Evolutionary conservation across 2,329 filamentous ascomycete genomes (phyloP).

Genomic region (Massarina eburnea): DNA sequence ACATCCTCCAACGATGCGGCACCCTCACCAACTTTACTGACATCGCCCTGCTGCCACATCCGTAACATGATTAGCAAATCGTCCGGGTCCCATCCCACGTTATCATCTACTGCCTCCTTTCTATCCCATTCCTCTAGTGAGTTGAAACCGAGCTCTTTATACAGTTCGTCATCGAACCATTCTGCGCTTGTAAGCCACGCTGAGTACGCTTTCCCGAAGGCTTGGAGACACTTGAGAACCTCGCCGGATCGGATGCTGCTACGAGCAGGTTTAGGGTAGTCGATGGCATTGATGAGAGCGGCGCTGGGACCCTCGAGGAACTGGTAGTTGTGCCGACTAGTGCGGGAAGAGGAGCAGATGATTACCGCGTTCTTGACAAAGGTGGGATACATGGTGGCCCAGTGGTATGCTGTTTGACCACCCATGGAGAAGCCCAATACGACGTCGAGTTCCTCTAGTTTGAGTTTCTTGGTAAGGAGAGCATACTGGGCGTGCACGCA

Average conservation of each 20-base stretch:
- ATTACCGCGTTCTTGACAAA: conserved; percentile 48
- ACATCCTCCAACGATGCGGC: conserved; percentile 29
- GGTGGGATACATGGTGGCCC: conserved; percentile 53
- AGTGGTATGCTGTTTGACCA: conserved; percentile 57
- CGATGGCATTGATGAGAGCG: conserved; percentile 48
- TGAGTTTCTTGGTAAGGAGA: conserved; percentile 46
- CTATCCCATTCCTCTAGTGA: conserved; percentile 30
- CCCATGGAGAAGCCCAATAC: conserved; percentile 62
- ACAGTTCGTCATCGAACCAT: conserved; percentile 46
- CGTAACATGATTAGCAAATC: conserved; percentile 42
- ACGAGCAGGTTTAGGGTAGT: conserved; percentile 11
- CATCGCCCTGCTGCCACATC: conserved; percentile 49
- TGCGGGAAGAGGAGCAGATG: conserved; percentile 55
- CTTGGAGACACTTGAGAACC: background rate
- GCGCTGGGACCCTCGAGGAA: conserved; percentile 58
- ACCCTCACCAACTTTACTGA: conserved; percentile 34
- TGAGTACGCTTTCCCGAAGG: conserved; percentile 42
- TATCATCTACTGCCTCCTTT: conserved; percentile 18
- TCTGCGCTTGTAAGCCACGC: conserved; percentile 45
- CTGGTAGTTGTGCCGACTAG: conserved; percentile 55
- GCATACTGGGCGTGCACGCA: conserved; percentile 55
- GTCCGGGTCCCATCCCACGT: conserved; percentile 36
- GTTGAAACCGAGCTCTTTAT: conserved; percentile 35
- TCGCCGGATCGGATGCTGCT: conserved; percentile 36
- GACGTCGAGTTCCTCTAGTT: conserved; percentile 47